Evolutionary conservation across 2,329 filamentous ascomycete genomes (phyloP), one percentile per base, ranked within the genome.

Genomic region (Coleophoma cylindrospora): DNA sequence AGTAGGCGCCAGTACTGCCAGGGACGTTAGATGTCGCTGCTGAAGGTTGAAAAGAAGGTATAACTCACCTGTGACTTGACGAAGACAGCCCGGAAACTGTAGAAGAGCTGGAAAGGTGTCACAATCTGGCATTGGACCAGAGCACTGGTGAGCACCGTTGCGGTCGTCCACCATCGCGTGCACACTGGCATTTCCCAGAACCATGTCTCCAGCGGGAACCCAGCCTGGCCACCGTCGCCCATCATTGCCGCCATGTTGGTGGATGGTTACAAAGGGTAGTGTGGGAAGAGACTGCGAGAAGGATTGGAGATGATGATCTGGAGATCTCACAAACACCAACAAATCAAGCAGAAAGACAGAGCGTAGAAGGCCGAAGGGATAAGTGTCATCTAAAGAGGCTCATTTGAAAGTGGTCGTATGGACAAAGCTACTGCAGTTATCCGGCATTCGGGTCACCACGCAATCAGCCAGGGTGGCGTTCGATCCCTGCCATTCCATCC

Each of bases 141-240:
- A 14, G 91, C 83, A 59, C 91, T 95, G 11, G 87, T 94, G 51
- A 90, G 74, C 40, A 97, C 84, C 0, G 91, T 95, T 4, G 91
- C 91, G 21, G 90, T 91, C 19, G 94, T 97, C 94, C 94, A 99
- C 86, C 89, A 95, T 54, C 94, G 79, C 36, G 94, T 99, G 70
- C 91, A 95, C 22, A 94, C 83, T 3, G 94, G 94, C 87, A 96
- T 96, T 69, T 99, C 94, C 79, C 90, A 96, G 70, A 96, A 97
- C 94, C 94, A 99, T 60, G 92, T 87, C 70, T 97, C 94, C 8
- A 99, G 79, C 40, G 92, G 94, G 64, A 96, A 74, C 48, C 78
- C 75, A 52, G 77, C 81, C 58, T 77, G 80, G 51, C 80, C 79
- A 34, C 59, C 62, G 49, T 50, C 61, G 34, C 63, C 63, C 59